A percentile compares a stretch with the other conserved stretches of the same genome.
Conservation (phyloP, 2,329 filamentous ascomycete genomes). For the Amphichorda felina region DNA sequence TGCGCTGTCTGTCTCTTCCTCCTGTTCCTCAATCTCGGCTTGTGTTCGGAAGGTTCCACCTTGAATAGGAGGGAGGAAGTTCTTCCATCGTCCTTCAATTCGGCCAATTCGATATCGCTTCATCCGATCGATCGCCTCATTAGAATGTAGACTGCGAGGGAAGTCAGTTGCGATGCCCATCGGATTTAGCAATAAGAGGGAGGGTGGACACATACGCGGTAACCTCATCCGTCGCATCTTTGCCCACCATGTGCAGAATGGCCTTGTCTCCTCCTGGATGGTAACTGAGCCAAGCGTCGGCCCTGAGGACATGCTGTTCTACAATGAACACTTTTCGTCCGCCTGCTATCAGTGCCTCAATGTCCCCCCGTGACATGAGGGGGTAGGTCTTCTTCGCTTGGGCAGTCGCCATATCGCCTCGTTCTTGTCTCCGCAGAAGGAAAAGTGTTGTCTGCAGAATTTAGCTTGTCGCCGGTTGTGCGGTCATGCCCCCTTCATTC, state of each 20-base stretch:
- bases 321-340: constrained; percentile 73
- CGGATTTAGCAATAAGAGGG: not conserved
- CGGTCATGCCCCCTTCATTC: too few relatives aligned
- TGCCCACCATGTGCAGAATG: constrained; percentile 58
- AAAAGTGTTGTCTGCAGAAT: too few relatives aligned
- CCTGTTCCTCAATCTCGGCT: constrained; percentile 12
- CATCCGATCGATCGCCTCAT: constrained; percentile 45
- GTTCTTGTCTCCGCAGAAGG: too few relatives aligned
- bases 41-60: constrained; percentile 61
- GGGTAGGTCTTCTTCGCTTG: constrained; percentile 15
- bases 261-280: constrained; percentile 89
- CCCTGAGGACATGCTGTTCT: constrained; percentile 70
- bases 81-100: constrained; percentile 71
- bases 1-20: constrained; percentile 12
- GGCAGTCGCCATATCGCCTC: not conserved
- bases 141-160: constrained; percentile 63
- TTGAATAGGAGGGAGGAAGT: constrained; percentile 86
- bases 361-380: constrained; percentile 22
- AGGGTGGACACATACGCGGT: constrained; percentile 51
- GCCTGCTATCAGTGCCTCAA: constrained; percentile 70
- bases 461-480: too few relatives aligned
- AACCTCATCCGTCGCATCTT: constrained; percentile 36
- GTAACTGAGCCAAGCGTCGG: constrained; percentile 78
- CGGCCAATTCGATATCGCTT: constrained; percentile 67
- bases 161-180: constrained; percentile 1